Evolutionary conservation across 768 basidiomycete genomes (phyloP).

Genomic region (Galerina sulciceps): DNA sequence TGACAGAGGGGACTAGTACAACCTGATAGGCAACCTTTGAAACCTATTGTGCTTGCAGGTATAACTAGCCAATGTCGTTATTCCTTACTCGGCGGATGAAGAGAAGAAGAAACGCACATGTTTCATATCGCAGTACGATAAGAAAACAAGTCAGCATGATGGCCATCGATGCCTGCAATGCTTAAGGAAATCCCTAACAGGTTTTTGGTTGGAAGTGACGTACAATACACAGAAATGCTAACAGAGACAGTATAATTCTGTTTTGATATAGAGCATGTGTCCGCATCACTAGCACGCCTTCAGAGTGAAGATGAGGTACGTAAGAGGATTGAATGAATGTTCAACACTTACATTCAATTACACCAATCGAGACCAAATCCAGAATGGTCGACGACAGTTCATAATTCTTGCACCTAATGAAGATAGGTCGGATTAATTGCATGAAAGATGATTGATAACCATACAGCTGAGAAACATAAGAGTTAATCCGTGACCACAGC

Average conservation of each 20-base stretch:
- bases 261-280: slow-evolving; percentile 30
- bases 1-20: slow-evolving; percentile 22
- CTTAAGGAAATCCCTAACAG: neutral
- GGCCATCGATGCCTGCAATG: slow-evolving; percentile 17
- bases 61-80: slow-evolving; percentile 13
- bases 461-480: slow-evolving; percentile 14
- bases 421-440: neutral
- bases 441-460: neutral
- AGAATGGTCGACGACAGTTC: slow-evolving; percentile 23
- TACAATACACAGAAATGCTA: slow-evolving; percentile 21
- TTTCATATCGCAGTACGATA: slow-evolving; percentile 20
- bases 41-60: slow-evolving; percentile 16
- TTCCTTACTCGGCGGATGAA: neutral
- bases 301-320: neutral
- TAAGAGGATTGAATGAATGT: neutral
- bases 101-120: slow-evolving; percentile 13
- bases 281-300: slow-evolving; percentile 29
- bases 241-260: slow-evolving; percentile 13
- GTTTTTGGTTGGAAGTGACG: neutral
- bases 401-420: slow-evolving; percentile 26
- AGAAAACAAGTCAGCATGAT: slow-evolving; percentile 25
- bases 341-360: slow-evolving; percentile 24
- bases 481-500: neutral
- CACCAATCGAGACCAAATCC: slow-evolving; percentile 23
- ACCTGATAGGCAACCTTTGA: slow-evolving; percentile 24